These are phyloP conservation scores for Bruguiera hainesii DNA, from an alignment of 441 rosid species.

Conservation along the genomic window DNA sequence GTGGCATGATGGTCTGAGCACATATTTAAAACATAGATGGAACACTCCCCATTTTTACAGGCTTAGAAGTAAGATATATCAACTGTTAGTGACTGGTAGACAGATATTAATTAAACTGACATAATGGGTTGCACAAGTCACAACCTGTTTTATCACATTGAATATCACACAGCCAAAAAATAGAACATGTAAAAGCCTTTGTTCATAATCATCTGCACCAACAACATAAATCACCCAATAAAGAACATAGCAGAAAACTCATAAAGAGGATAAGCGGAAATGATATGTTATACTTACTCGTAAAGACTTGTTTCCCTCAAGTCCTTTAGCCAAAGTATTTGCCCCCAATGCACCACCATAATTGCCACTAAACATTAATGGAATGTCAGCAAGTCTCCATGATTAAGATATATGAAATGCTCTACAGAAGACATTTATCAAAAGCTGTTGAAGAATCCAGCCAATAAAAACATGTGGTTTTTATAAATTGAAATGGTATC, in stretches of 20 bases:
- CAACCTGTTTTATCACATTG: background rate
- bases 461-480: slow-evolving; percentile 6
- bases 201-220: slow-evolving; percentile 3
- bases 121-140: too few relatives aligned
- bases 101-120: too few relatives aligned
- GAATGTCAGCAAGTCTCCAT: slow-evolving; percentile 26
- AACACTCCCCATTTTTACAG: too few relatives aligned
- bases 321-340: slow-evolving; percentile 91
- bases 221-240: background rate
- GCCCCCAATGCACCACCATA: slow-evolving; percentile 97
- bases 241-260: background rate
- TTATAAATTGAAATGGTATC: background rate
- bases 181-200: background rate
- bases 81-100: too few relatives aligned
- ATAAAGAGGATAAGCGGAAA: slow-evolving; percentile 1
- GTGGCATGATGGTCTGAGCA: too few relatives aligned
- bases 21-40: too few relatives aligned
- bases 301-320: slow-evolving; percentile 81
- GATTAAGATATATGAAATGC: slow-evolving; percentile 22
- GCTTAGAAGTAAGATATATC: too few relatives aligned
- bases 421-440: slow-evolving; percentile 19
- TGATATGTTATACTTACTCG: slow-evolving; percentile 41
- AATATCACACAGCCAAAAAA: background rate
- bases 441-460: slow-evolving; percentile 23
- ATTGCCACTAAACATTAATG: slow-evolving; percentile 64